Evolutionary conservation across 192 early-diverging fungal genomes (phyloP).

Genomic region (Funneliformis mosseae): DNA sequence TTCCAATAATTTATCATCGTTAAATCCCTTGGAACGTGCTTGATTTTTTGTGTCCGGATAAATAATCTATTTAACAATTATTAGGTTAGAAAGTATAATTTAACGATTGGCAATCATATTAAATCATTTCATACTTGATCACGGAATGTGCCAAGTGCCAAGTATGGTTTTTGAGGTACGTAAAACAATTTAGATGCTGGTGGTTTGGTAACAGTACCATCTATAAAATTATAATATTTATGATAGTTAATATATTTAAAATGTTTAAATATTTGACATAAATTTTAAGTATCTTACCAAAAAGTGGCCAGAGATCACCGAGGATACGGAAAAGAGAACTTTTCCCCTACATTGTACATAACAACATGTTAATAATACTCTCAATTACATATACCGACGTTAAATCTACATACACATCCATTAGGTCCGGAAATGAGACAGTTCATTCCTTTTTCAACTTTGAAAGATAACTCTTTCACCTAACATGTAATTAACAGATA

Average conservation of each 20-base stretch:
- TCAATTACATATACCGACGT: not conserved
- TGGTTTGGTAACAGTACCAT: slow-evolving; percentile 60
- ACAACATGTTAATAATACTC: not conserved
- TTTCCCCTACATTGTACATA: slow-evolving; percentile 44
- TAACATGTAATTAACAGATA: slow-evolving; percentile 12
- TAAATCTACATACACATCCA: slow-evolving; percentile 41
- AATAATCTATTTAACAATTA: slow-evolving; percentile 50
- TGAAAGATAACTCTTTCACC: slow-evolving; percentile 72
- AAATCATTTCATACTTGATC: slow-evolving; percentile 61
- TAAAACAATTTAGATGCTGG: slow-evolving; percentile 72
- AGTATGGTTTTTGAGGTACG: slow-evolving; percentile 87
- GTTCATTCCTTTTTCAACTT: slow-evolving; percentile 72
- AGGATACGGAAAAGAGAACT: slow-evolving; percentile 67
- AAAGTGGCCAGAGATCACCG: slow-evolving; percentile 66
- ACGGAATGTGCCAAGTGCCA: slow-evolving; percentile 75
- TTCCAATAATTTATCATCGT: slow-evolving; percentile 67
- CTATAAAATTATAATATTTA: slow-evolving; percentile 29
- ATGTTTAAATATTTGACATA: not conserved
- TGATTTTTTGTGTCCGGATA: slow-evolving; percentile 79
- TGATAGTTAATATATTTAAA: not conserved
- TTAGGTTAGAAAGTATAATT: not conserved
- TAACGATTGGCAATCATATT: not conserved
- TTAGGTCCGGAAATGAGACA: slow-evolving; percentile 72
- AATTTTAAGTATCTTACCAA: slow-evolving; percentile 43
- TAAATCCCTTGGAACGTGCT: slow-evolving; percentile 57